Percentiles rank a stretch among this genome's conserved stretches.
These are phyloP conservation scores for Penicillium digitatum DNA, from an alignment of 2,329 filamentous ascomycete genomes.

Conservation along the genomic window DNA sequence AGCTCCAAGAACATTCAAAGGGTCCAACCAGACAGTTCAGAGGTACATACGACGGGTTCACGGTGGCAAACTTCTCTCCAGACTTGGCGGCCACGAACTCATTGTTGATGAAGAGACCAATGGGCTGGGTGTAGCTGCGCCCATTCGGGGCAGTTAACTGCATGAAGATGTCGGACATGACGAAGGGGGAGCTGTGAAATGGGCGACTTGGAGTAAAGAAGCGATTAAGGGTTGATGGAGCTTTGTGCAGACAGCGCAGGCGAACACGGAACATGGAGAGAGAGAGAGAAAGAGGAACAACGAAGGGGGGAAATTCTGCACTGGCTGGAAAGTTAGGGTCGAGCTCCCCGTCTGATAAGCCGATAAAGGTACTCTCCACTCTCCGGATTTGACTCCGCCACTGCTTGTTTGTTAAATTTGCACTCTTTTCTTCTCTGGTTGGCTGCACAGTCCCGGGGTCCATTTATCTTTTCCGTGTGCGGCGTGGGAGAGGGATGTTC, in stretches of 20 bases:
- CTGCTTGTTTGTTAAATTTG: slow-evolving; percentile 3
- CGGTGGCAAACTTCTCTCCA: slow-evolving; percentile 60
- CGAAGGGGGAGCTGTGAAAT: slow-evolving; percentile 27
- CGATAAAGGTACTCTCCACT: slow-evolving; percentile 21
- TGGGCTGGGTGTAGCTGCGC: slow-evolving; percentile 65
- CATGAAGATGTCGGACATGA: slow-evolving; percentile 39
- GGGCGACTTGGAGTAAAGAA: slow-evolving; percentile 6
- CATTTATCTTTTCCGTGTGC: neutral
- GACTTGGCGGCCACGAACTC: slow-evolving; percentile 68
- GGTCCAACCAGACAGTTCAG: neutral
- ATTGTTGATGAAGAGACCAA: slow-evolving; percentile 80
- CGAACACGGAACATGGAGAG: slow-evolving; percentile 11
- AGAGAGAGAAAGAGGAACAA: neutral
- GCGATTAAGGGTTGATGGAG: neutral
- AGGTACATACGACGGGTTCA: slow-evolving; percentile 59
- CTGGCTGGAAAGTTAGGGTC: neutral
- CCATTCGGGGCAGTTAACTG: slow-evolving; percentile 74
- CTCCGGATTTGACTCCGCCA: slow-evolving; percentile 20
- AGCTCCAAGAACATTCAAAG: slow-evolving; percentile 5
- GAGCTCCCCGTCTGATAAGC: slow-evolving; percentile 20
- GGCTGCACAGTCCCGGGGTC: neutral
- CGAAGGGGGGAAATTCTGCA: neutral
- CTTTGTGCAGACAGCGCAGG: slow-evolving; percentile 11
- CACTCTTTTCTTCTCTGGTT: neutral
- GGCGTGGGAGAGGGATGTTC: neutral